A percentile compares a stretch with the other conserved stretches of the same genome.
Evolutionary conservation across 306 rosid species (phyloP).

Genomic region (Vicia sativa): DNA sequence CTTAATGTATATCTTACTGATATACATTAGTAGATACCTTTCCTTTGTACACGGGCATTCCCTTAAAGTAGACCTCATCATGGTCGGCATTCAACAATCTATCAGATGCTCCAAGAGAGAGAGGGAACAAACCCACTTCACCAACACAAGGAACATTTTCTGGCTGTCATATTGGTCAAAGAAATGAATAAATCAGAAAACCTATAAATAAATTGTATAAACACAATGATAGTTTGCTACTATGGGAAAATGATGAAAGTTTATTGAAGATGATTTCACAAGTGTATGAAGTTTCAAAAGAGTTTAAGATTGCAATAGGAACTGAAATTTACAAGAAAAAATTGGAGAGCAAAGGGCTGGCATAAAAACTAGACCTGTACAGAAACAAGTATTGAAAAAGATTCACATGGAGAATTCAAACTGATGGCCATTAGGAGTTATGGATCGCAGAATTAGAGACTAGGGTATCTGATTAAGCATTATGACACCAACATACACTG

Average conservation of each 20-base stretch:
- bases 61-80: conserved; percentile 71
- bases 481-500: not conserved
- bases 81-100: conserved; percentile 78
- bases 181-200: conserved; percentile 34
- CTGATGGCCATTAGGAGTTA: not conserved
- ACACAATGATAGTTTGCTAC: conserved; percentile 9
- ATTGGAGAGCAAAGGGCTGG: not conserved
- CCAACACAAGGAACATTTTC: conserved; percentile 74
- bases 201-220: not conserved
- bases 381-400: conserved; percentile 15
- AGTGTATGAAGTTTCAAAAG: conserved; percentile 16
- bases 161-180: conserved; percentile 56
- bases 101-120: conserved; percentile 67
- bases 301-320: not conserved
- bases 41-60: conserved; percentile 78
- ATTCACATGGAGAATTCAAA: conserved; percentile 8
- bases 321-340: not conserved
- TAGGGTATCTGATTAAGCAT: conserved; percentile 2
- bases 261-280: conserved; percentile 9
- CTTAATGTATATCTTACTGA: not conserved
- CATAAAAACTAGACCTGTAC: conserved; percentile 6
- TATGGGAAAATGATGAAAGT: conserved; percentile 11
- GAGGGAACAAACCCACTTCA: conserved; percentile 73
- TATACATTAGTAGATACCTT: conserved; percentile 50
- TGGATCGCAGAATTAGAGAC: conserved; percentile 1